These are phyloP conservation scores for Trifolium subterraneum DNA, from an alignment of 306 rosid species.

Conservation along the genomic window DNA sequence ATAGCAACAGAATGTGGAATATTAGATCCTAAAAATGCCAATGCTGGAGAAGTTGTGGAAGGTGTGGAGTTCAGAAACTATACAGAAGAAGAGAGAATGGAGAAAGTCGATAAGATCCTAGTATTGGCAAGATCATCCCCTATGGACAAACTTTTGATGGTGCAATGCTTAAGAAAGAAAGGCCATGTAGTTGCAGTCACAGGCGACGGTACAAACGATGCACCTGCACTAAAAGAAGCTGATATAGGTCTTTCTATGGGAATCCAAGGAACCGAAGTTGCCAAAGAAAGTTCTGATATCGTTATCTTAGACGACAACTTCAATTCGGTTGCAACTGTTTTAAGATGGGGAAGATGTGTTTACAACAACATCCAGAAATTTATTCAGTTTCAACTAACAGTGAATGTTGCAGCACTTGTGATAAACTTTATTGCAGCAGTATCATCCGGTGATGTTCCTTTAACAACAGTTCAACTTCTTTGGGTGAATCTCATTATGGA, in stretches of 20 bases:
- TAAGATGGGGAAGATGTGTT: constrained; percentile 90
- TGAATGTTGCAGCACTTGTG: constrained; percentile 88
- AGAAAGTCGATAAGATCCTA: constrained; percentile 62
- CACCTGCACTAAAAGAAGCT: constrained; percentile 89
- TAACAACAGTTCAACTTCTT: constrained; percentile 80
- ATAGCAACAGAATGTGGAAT: constrained; percentile 92
- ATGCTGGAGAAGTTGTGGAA: constrained; percentile 62
- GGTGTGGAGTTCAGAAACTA: constrained; percentile 80
- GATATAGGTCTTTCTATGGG: constrained; percentile 96
- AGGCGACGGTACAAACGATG: constrained; percentile 91
- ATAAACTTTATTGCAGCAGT: constrained; percentile 91
- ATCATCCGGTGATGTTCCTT: constrained; percentile 83
- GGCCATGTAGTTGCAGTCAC: constrained; percentile 93
- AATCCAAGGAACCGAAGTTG: constrained; percentile 90
- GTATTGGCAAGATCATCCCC: constrained; percentile 96
- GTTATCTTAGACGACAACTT: constrained; percentile 87
- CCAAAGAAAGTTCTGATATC: constrained; percentile 90
- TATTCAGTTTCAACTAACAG: constrained; percentile 85
- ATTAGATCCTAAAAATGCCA: constrained; percentile 37
- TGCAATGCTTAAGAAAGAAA: constrained; percentile 67
- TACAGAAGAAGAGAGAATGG: constrained; percentile 67
- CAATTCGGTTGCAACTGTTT: constrained; percentile 75
- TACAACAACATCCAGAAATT: constrained; percentile 91
- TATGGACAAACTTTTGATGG: constrained; percentile 84
- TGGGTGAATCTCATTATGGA: constrained; percentile 98